Evolutionary conservation across 2,329 filamentous ascomycete genomes (phyloP).

Genomic region (Huntiella bhutanensis): DNA sequence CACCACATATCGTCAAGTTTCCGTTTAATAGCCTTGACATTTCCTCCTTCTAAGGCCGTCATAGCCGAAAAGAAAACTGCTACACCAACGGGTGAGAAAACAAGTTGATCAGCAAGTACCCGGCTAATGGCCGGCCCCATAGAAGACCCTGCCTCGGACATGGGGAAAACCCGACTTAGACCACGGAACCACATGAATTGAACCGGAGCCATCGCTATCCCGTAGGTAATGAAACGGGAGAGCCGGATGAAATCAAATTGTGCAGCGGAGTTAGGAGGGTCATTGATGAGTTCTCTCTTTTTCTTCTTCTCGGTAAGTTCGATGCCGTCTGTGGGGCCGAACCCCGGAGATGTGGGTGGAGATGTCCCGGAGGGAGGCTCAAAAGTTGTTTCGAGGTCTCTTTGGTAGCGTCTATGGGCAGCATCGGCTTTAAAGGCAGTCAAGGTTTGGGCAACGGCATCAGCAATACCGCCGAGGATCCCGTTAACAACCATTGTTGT

Average conservation of each 20-base stretch:
- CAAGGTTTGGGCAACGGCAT: conserved; percentile 87
- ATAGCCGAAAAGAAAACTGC: conserved; percentile 86
- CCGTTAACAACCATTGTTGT: conserved; percentile 99
- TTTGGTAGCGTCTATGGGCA: conserved; percentile 23
- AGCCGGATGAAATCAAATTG: conserved; percentile 92
- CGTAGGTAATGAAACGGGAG: conserved; percentile 80
- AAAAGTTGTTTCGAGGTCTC: conserved; percentile 59
- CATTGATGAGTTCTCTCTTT: conserved; percentile 34
- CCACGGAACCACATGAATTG: conserved; percentile 95
- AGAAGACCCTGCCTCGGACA: conserved; percentile 50
- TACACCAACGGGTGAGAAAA: conserved; percentile 75
- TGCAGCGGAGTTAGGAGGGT: conserved; percentile 17
- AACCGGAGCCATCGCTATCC: conserved; percentile 85
- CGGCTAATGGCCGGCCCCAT: conserved; percentile 70
- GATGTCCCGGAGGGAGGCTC: background rate
- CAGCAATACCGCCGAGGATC: conserved; percentile 83
- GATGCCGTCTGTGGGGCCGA: background rate
- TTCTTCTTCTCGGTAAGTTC: conserved; percentile 44
- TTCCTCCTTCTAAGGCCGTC: conserved; percentile 87
- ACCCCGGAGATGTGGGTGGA: conserved; percentile 17
- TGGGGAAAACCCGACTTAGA: conserved; percentile 62
- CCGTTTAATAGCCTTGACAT: conserved; percentile 53
- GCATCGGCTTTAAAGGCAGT: conserved; percentile 63
- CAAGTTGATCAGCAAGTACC: conserved; percentile 77
- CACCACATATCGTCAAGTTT: conserved; percentile 92